These are phyloP conservation scores for Fusarium dimerum DNA, from an alignment of 2,329 filamentous ascomycete genomes.

Conservation along the genomic window DNA sequence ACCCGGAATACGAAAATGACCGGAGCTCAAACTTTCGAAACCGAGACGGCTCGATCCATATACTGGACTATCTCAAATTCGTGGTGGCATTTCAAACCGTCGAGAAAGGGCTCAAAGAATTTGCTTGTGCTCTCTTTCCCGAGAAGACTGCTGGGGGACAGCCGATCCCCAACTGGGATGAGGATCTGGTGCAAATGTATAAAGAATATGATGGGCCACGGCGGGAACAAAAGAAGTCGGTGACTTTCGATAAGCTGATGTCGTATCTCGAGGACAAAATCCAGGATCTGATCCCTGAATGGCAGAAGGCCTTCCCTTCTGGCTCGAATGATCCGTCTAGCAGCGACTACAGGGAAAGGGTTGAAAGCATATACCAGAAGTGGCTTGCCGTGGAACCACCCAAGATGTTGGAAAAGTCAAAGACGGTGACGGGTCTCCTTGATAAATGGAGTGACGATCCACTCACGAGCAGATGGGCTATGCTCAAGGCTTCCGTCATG, in stretches of 20 bases:
- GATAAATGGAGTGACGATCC: slow-evolving; percentile 24
- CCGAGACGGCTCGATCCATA: slow-evolving; percentile 41
- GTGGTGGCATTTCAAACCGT: slow-evolving; percentile 47
- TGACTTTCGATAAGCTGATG: slow-evolving; percentile 35
- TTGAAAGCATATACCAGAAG: slow-evolving; percentile 39
- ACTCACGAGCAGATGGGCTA: slow-evolving; percentile 43
- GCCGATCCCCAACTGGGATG: slow-evolving; percentile 36
- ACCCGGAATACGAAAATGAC: slow-evolving; percentile 48
- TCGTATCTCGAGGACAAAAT: slow-evolving; percentile 37
- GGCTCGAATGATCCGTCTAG: slow-evolving; percentile 31
- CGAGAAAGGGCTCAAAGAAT: slow-evolving; percentile 34
- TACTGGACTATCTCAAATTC: slow-evolving; percentile 66
- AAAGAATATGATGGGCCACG: slow-evolving; percentile 34
- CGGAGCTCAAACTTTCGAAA: slow-evolving; percentile 24
- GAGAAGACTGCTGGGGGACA: neutral
- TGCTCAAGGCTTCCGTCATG: slow-evolving; percentile 51
- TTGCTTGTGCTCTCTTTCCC: slow-evolving; percentile 28
- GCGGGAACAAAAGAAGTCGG: slow-evolving; percentile 23
- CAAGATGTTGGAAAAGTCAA: slow-evolving; percentile 17
- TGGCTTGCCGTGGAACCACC: slow-evolving; percentile 47
- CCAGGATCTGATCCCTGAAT: slow-evolving; percentile 28
- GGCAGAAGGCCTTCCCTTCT: slow-evolving; percentile 31
- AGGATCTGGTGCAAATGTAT: slow-evolving; percentile 37
- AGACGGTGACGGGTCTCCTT: slow-evolving; percentile 31
- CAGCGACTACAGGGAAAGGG: slow-evolving; percentile 26